A percentile compares a stretch with the other conserved stretches of the same genome.
These are phyloP conservation scores for Neurospora africana DNA, from an alignment of 495 filamentous ascomycete species.

Conservation along the genomic window DNA sequence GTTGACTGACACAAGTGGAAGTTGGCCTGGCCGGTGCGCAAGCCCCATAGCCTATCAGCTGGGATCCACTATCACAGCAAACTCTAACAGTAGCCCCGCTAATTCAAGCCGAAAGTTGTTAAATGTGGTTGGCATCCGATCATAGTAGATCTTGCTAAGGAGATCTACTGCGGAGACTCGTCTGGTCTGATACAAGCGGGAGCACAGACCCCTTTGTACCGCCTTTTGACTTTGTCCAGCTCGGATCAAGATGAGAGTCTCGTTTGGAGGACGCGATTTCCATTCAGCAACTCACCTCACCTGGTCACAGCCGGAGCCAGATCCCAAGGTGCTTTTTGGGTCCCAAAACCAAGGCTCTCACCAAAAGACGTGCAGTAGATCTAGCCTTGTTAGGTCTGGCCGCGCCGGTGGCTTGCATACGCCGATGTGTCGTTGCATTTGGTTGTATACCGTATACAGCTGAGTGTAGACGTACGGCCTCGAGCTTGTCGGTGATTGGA, in stretches of 20 bases:
- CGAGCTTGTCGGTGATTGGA: neutral
- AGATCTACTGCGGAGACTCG: neutral
- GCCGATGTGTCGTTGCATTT: neutral
- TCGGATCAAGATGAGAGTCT: neutral
- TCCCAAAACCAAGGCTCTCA: neutral
- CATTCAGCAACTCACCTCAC: neutral
- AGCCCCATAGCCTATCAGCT: neutral
- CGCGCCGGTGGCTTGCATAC: neutral
- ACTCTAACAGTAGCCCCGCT: neutral
- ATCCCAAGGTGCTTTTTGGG: neutral
- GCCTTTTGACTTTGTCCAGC: neutral
- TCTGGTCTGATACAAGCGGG: neutral
- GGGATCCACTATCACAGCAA: neutral
- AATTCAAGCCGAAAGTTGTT: neutral
- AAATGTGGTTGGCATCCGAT: neutral
- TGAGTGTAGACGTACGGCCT: neutral
- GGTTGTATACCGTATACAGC: neutral
- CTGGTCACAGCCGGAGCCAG: neutral
- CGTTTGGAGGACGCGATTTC: neutral
- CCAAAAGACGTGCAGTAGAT: neutral
- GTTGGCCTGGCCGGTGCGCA: neutral
- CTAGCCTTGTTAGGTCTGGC: neutral
- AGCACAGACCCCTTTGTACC: neutral
- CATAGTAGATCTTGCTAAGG: neutral
- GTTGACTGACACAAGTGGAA: neutral